Conservation (phyloP, 2,329 filamentous ascomycete genomes). For the Fusarium duplospermum region DNA sequence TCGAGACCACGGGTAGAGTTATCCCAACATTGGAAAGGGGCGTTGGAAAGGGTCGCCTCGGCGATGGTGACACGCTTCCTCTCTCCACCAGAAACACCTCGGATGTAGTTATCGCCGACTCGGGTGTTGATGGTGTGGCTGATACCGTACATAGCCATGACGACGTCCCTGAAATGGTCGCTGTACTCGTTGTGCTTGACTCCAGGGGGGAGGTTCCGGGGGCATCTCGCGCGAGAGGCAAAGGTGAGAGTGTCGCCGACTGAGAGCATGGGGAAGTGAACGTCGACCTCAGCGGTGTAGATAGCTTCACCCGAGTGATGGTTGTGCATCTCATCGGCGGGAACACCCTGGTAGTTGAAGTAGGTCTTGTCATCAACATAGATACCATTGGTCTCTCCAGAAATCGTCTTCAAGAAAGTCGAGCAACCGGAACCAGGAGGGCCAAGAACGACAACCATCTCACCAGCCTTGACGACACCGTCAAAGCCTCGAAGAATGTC, state of each 20-base stretch:
- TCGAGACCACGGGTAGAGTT: slow-evolving; percentile 48
- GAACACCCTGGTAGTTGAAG: slow-evolving; percentile 78
- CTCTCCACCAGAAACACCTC: slow-evolving; percentile 82
- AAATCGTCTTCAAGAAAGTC: slow-evolving; percentile 82
- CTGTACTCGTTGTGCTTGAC: slow-evolving; percentile 64
- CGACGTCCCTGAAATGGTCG: slow-evolving; percentile 69
- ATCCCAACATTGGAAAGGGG: slow-evolving; percentile 54
- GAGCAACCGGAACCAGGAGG: slow-evolving; percentile 78
- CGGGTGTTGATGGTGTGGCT: slow-evolving; percentile 77
- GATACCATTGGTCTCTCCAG: slow-evolving; percentile 83
- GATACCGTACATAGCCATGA: slow-evolving; percentile 75
- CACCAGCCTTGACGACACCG: slow-evolving; percentile 72
- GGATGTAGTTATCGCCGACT: slow-evolving; percentile 76
- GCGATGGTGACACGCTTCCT: slow-evolving; percentile 82
- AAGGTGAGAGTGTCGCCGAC: background rate
- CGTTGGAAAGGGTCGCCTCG: slow-evolving; percentile 70
- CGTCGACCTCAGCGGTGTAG: slow-evolving; percentile 74
- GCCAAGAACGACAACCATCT: slow-evolving; percentile 78
- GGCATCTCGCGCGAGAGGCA: slow-evolving; percentile 56
- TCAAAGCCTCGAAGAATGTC: slow-evolving; percentile 71
- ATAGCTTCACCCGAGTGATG: slow-evolving; percentile 74
- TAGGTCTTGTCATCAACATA: slow-evolving; percentile 73
- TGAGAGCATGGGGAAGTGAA: background rate
- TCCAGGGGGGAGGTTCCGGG: slow-evolving; percentile 68
- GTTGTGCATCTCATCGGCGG: slow-evolving; percentile 77